These are phyloP conservation scores for Cyberlindnera japonica DNA, from an alignment of 805 yeast species.

Conservation along the genomic window DNA sequence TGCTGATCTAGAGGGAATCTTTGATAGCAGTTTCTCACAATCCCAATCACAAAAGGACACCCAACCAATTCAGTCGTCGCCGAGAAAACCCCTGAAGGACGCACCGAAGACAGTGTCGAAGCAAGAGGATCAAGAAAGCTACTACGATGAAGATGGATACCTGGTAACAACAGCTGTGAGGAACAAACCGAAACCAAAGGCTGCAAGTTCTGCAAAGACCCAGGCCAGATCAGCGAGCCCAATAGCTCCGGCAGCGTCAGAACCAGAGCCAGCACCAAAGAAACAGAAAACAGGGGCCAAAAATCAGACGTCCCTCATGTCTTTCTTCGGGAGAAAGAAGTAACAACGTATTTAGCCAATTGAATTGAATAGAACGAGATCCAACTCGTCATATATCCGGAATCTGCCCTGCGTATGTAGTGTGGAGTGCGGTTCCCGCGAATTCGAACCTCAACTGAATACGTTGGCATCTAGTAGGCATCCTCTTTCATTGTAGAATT, in stretches of 20 bases:
- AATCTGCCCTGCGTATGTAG: no score
- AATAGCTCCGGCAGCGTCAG: constrained; percentile 2
- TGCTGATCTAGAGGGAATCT: constrained; percentile 21
- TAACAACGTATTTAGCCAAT: background rate
- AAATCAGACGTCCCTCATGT: constrained; percentile 44
- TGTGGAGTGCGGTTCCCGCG: no score
- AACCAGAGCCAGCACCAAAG: constrained; percentile 10
- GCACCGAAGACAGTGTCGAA: constrained; percentile 2
- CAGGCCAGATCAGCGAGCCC: constrained; percentile 5
- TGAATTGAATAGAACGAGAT: no score
- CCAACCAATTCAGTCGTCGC: background rate
- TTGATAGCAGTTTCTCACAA: constrained; percentile 21
- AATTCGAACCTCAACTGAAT: no score
- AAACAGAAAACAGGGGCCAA: constrained; percentile 27
- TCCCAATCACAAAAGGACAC: constrained; percentile 12
- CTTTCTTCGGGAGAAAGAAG: constrained; percentile 42
- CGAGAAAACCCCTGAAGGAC: background rate
- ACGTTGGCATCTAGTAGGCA: background rate
- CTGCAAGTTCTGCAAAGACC: constrained; percentile 17
- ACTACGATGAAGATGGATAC: constrained; percentile 51
- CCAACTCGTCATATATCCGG: no score
- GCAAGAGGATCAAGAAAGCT: constrained; percentile 20
- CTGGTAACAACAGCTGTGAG: constrained; percentile 34
- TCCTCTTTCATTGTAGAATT: background rate
- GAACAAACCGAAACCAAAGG: constrained; percentile 10